Evolutionary conservation across 441 rosid species (phyloP), one percentile per base, ranked within the genome.

Genomic region (Flueggea neowawraea): DNA sequence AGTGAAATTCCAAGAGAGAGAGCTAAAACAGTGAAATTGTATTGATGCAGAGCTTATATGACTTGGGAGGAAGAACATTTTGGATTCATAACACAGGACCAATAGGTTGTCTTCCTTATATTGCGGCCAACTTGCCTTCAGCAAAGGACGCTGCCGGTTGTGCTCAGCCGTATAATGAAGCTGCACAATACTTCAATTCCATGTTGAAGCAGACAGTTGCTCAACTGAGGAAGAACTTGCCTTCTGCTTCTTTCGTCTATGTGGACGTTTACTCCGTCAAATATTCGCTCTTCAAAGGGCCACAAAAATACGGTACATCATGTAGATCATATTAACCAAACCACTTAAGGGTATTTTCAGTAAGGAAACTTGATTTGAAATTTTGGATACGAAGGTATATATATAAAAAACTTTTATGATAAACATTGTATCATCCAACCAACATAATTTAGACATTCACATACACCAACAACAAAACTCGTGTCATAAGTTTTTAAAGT

Each of bases 1-100:
- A 33, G 39, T 13, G 14, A 45, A 45, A 9, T 45, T 45, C 50
- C 12, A 45, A 13, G 50, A 13, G 12, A 33, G 6, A 33, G 4
- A 33, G 50, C 50, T 45, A 9, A 45, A 45, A 45, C 50, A 45
- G 14, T 9, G 50, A 9, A 9, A 9, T n/a, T 45, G 39, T 60
- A 10, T 51, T n/a, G n/a, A n/a, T n/a, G n/a, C n/a, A n/a, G n/a
- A n/a, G n/a, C n/a, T n/a, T n/a, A n/a, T n/a, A n/a, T 22, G 13
- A 50, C 4, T 52, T 57, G 41, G 82, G 82, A 58, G 86, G 52
- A 0, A 67, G 86, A 31, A 65, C 78, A 31, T 82, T 79, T 58
- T 82, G 79, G 82, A 68, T 82, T 16, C 84, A 73, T 36, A 82
- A 77, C 62, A 80, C 81, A 1, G 84, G 79, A 16, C 87, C 81